Evolutionary conservation across 176 grass and related monocot species (phyloP).

Genomic region (Chrysopogon serrulatus): DNA sequence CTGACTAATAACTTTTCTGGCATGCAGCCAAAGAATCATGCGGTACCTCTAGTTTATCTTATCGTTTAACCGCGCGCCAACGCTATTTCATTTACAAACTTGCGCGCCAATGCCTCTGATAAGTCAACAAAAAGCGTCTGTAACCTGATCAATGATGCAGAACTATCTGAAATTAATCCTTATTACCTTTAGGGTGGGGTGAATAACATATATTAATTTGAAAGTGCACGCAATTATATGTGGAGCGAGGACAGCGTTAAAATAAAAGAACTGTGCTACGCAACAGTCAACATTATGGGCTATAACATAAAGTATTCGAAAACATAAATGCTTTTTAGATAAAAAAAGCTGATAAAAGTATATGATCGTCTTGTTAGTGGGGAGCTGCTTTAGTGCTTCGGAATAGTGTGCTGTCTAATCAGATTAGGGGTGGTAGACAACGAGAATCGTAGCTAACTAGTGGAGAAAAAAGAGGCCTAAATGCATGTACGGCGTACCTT

Average conservation of each 20-base stretch:
- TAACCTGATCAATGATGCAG: no score
- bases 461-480: constrained; percentile 44
- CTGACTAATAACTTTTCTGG: constrained; percentile 31
- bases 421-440: constrained; percentile 23
- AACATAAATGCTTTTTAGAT: constrained; percentile 25
- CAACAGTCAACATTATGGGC: constrained; percentile 45
- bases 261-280: constrained; percentile 12
- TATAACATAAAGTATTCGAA: constrained; percentile 25
- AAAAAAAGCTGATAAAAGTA: constrained; percentile 36
- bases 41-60: background rate
- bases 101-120: no score
- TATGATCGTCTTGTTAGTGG: constrained; percentile 32
- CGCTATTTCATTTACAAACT: background rate
- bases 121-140: no score
- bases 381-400: constrained; percentile 32
- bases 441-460: constrained; percentile 31
- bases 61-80: background rate
- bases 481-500: constrained; percentile 19
- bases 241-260: background rate
- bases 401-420: constrained; percentile 24
- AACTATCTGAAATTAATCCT: background rate
- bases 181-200: background rate
- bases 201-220: background rate
- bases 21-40: constrained; percentile 41
- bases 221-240: constrained; percentile 28